phyloP scores from a whole-genome alignment of 306 rosid species.

The Ormosia semicastrata region DNA sequence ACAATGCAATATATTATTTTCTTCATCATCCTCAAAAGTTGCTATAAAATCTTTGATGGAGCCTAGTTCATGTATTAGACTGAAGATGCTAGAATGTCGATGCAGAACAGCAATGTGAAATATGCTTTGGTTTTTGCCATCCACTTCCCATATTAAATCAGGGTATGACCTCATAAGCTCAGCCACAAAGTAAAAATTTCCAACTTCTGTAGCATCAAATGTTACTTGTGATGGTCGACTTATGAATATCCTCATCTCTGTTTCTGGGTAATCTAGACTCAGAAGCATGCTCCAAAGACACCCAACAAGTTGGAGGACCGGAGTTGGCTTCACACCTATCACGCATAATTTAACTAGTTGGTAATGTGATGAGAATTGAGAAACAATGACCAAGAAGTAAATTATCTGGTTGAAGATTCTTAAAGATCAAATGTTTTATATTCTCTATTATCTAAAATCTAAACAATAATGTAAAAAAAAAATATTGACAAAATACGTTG shows the following conservation, averaged over 20 bases:
- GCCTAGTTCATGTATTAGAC: conserved; percentile 28
- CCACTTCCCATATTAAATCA: conserved; percentile 40
- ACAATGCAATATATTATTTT: conserved; percentile 35
- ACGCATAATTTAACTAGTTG: background rate
- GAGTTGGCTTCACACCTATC: conserved; percentile 10
- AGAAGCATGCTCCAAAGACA: conserved; percentile 26
- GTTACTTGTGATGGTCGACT: conserved; percentile 31
- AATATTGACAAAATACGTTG: background rate
- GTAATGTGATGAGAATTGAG: background rate
- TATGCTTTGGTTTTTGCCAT: conserved; percentile 31
- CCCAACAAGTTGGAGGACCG: conserved; percentile 29
- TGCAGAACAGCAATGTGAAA: conserved; percentile 43
- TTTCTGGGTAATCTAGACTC: background rate
- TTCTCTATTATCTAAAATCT: background rate
- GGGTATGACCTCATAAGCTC: conserved; percentile 33
- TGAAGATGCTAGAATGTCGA: conserved; percentile 38
- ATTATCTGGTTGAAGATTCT: background rate
- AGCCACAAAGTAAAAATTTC: conserved; percentile 39
- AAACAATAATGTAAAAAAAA: background rate
- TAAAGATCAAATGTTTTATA: background rate
- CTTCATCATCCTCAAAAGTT: conserved; percentile 18
- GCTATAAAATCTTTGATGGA: conserved; percentile 25
- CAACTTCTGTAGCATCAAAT: conserved; percentile 37
- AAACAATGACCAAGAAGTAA: background rate
- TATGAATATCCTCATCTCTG: conserved; percentile 4